phyloP scores from a whole-genome alignment of 108 stramenopile genomes.

The Parmales sp. region DNA sequence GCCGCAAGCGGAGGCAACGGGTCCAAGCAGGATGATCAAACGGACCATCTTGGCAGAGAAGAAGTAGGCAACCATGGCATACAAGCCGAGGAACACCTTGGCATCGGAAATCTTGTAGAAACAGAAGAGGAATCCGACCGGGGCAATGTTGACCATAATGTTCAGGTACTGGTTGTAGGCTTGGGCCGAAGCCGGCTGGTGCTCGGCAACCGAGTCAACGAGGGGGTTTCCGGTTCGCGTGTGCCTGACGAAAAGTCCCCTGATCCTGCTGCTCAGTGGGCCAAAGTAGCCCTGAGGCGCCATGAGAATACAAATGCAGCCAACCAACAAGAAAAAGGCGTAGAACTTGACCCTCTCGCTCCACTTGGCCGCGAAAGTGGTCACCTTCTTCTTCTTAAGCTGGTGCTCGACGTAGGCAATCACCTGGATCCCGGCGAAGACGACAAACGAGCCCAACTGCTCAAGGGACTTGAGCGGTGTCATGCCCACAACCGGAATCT shows the following conservation, averaged over 20 bases:
- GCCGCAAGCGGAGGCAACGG: slow-evolving; percentile 72
- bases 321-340: slow-evolving; percentile 32
- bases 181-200: slow-evolving; percentile 84
- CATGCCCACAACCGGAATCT: slow-evolving; percentile 83
- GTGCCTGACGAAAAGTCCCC: slow-evolving; percentile 78
- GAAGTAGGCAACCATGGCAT: slow-evolving; percentile 82
- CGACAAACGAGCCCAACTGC: slow-evolving; percentile 60
- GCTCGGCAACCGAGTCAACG: slow-evolving; percentile 87
- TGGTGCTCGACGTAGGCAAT: slow-evolving; percentile 57
- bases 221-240: slow-evolving; percentile 85
- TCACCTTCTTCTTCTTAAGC: slow-evolving; percentile 36
- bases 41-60: slow-evolving; percentile 96
- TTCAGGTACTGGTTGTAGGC: slow-evolving; percentile 97
- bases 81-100: slow-evolving; percentile 73
- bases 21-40: slow-evolving; percentile 85
- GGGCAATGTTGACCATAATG: slow-evolving; percentile 79
- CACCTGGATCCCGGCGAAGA: slow-evolving; percentile 63
- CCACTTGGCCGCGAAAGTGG: slow-evolving; percentile 38
- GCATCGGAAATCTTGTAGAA: slow-evolving; percentile 65
- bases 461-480: slow-evolving; percentile 75
- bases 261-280: slow-evolving; percentile 64
- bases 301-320: slow-evolving; percentile 35
- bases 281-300: slow-evolving; percentile 90
- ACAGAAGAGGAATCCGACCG: slow-evolving; percentile 80
- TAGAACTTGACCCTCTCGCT: slow-evolving; percentile 54